These are phyloP conservation scores for Taphrina betulina DNA, from an alignment of 1,139 yeast species.

Conservation along the genomic window DNA sequence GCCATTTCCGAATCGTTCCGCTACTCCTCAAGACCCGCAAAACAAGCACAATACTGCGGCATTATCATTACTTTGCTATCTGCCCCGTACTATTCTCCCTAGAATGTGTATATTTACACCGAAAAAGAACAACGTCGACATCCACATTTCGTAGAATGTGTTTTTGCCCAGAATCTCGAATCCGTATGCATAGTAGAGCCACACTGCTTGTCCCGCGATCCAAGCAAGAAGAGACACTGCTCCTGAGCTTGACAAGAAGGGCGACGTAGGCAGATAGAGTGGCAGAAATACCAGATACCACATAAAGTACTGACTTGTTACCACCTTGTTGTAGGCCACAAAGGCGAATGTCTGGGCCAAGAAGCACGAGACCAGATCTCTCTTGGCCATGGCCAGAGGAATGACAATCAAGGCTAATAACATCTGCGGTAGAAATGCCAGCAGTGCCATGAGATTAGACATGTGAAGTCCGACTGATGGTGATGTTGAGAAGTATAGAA, in stretches of 20 bases:
- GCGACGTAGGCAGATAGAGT: constrained; percentile 56
- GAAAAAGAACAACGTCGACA: constrained; percentile 65
- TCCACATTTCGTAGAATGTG: constrained; percentile 63
- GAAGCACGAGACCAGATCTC: constrained; percentile 60
- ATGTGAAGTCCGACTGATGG: constrained; percentile 39
- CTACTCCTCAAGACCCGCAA: too few relatives aligned
- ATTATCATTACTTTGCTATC: too few relatives aligned
- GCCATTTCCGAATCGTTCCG: too few relatives aligned
- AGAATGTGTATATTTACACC: constrained; percentile 64
- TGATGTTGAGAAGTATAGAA: constrained; percentile 56
- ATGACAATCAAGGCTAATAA: constrained; percentile 57
- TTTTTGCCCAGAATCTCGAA: constrained; percentile 76
- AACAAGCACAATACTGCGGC: too few relatives aligned
- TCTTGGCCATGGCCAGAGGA: constrained; percentile 59
- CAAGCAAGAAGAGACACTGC: constrained; percentile 52
- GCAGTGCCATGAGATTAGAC: constrained; percentile 33
- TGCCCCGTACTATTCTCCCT: constrained; percentile 46
- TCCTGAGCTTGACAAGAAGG: constrained; percentile 42
- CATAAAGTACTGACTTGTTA: constrained; percentile 87
- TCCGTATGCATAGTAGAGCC: constrained; percentile 77
- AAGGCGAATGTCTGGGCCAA: constrained; percentile 89
- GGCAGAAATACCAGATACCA: constrained; percentile 90
- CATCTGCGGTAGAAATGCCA: constrained; percentile 83
- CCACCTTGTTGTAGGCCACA: constrained; percentile 88
- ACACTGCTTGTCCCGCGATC: constrained; percentile 63